Evolutionary conservation across 1,139 yeast species (phyloP).

Genomic region (Blastobotrys illinoisensis): DNA sequence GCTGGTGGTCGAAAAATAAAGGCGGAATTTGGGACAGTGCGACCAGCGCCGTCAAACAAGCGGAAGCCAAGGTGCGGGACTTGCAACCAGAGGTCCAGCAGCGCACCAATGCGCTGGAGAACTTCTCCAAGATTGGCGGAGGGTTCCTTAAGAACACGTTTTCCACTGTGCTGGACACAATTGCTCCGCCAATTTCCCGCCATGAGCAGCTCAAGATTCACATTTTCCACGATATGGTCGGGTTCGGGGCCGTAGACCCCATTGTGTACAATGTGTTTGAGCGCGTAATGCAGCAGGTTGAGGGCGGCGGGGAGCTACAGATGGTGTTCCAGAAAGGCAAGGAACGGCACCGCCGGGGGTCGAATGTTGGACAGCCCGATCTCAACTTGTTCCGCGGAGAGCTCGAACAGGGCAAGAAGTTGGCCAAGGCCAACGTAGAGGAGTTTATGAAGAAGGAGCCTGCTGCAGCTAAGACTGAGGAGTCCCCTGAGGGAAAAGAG

Average conservation of each 20-base stretch:
- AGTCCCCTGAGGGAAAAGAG: slow-evolving; percentile 9
- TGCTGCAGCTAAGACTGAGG: slow-evolving; percentile 14
- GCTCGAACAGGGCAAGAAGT: slow-evolving; percentile 78
- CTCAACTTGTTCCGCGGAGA: slow-evolving; percentile 75
- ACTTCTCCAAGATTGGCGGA: slow-evolving; percentile 18
- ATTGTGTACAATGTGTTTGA: slow-evolving; percentile 66
- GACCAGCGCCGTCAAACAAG: slow-evolving; percentile 60
- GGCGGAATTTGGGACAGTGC: slow-evolving; percentile 52
- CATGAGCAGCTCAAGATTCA: slow-evolving; percentile 77
- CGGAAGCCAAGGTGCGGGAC: slow-evolving; percentile 38
- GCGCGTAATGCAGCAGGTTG: slow-evolving; percentile 85
- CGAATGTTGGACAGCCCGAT: slow-evolving; percentile 36
- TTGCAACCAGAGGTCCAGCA: slow-evolving; percentile 28
- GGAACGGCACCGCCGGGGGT: slow-evolving; percentile 34
- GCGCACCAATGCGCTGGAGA: slow-evolving; percentile 23
- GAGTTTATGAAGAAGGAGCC: slow-evolving; percentile 45
- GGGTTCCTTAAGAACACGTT: slow-evolving; percentile 37
- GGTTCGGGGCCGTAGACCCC: slow-evolving; percentile 60
- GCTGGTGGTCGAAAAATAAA: slow-evolving; percentile 52
- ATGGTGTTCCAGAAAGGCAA: slow-evolving; percentile 44
- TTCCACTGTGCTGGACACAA: slow-evolving; percentile 44
- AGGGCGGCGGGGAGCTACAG: slow-evolving; percentile 64
- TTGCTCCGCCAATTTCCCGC: slow-evolving; percentile 49
- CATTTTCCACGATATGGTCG: slow-evolving; percentile 78
- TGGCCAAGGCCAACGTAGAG: slow-evolving; percentile 82